phyloP scores from a whole-genome alignment of 2,329 filamentous ascomycete species.

The Malbranchea zuffiana region DNA sequence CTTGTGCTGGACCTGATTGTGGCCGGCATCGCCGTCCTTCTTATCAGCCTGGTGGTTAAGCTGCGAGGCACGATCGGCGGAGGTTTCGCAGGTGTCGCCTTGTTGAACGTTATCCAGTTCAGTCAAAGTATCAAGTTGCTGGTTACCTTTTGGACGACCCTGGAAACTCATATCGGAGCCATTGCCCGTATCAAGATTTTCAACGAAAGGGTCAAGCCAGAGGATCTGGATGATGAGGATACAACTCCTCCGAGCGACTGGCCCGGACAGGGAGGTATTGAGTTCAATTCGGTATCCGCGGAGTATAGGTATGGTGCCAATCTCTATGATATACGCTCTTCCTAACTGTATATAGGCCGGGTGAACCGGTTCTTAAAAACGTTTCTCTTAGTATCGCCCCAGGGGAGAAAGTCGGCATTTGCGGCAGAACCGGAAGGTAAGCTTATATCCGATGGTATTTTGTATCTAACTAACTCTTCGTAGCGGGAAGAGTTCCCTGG shows the following conservation, averaged over 20 bases:
- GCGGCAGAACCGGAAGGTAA: constrained; percentile 26
- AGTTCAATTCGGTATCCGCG: constrained; percentile 29
- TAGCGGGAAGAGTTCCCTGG: constrained; percentile 36
- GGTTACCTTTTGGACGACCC: constrained; percentile 41
- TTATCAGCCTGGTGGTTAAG: constrained; percentile 42
- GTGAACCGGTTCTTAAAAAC: constrained; percentile 18
- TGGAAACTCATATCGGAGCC: constrained; percentile 47
- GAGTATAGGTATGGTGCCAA: constrained; percentile 22
- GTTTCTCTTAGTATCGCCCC: constrained; percentile 20
- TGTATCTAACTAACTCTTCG: constrained; percentile 8
- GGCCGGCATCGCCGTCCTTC: constrained; percentile 37
- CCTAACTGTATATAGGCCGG: constrained; percentile 4
- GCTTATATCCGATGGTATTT: constrained; percentile 5
- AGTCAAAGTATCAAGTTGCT: constrained; percentile 41
- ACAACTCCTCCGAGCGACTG: constrained; percentile 25
- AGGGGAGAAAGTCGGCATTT: constrained; percentile 27
- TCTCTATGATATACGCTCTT: neutral
- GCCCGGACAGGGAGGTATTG: constrained; percentile 29
- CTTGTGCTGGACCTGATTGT: constrained; percentile 43
- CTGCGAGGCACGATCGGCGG: constrained; percentile 35
- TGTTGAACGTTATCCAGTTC: constrained; percentile 45
- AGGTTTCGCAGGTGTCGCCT: constrained; percentile 43
- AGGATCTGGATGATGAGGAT: constrained; percentile 31
- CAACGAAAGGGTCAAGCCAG: constrained; percentile 28
- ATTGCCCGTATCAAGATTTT: constrained; percentile 45